These are phyloP conservation scores for Metschnikowia noctiluminum DNA, from an alignment of 805 yeast species.

Conservation along the genomic window DNA sequence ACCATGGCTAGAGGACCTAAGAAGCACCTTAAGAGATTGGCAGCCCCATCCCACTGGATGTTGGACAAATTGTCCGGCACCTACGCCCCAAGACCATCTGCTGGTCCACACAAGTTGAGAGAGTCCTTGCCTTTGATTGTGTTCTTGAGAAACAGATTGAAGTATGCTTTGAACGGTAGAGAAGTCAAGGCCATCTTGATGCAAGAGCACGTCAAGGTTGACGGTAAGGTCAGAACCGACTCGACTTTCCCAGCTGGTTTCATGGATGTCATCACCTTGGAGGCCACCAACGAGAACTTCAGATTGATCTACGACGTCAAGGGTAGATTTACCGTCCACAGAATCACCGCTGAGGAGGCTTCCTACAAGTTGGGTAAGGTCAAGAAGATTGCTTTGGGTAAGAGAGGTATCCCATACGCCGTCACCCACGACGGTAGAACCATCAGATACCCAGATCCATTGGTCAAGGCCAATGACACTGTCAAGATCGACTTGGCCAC, in stretches of 20 bases:
- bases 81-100: slow-evolving; percentile 99
- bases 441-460: slow-evolving; percentile 98
- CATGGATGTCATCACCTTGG: slow-evolving; percentile 97
- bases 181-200: slow-evolving; percentile 97
- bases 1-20: slow-evolving; percentile 83
- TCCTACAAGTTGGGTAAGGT: slow-evolving; percentile 97
- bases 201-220: slow-evolving; percentile 98
- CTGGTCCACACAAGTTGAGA: slow-evolving; percentile 99
- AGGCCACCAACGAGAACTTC: slow-evolving; percentile 99
- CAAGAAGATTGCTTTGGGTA: slow-evolving; percentile 96
- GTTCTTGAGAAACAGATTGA: slow-evolving; percentile 96
- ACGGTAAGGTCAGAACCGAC: slow-evolving; percentile 99
- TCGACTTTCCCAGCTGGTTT: slow-evolving; percentile 98
- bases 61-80: slow-evolving; percentile 99
- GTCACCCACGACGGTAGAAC: slow-evolving; percentile 99
- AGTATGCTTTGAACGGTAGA: slow-evolving; percentile 98
- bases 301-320: slow-evolving; percentile 97
- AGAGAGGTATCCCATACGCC: slow-evolving; percentile 96
- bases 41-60: slow-evolving; percentile 99
- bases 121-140: slow-evolving; percentile 97
- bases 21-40: slow-evolving; percentile 99
- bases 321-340: slow-evolving; percentile 99
- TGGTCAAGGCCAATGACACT: slow-evolving; percentile 94
- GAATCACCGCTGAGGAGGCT: slow-evolving; percentile 98
- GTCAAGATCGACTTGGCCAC: slow-evolving; percentile 95